These are phyloP conservation scores for Chalciporus piperatus DNA, from an alignment of 768 basidiomycete species.

Conservation along the genomic window DNA sequence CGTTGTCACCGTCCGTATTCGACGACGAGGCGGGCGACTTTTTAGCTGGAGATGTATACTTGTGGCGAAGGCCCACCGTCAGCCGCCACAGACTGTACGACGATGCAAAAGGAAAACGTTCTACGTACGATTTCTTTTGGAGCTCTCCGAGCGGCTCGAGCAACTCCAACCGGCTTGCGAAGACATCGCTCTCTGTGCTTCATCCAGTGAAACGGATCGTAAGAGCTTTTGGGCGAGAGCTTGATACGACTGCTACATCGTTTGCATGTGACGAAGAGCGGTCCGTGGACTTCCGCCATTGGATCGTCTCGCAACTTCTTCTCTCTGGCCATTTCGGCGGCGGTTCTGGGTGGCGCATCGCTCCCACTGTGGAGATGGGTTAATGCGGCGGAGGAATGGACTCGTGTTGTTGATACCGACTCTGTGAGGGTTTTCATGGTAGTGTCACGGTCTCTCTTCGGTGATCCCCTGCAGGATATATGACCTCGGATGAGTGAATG, in stretches of 20 bases:
- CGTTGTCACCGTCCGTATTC: constrained; percentile 30
- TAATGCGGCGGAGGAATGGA: constrained; percentile 2
- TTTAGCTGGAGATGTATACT: constrained; percentile 18
- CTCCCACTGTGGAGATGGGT: constrained; percentile 18
- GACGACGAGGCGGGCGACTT: constrained; percentile 28
- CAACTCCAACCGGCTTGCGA: constrained; percentile 37
- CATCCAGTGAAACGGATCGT: constrained; percentile 65
- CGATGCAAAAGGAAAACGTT: background rate
- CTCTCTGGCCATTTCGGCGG: constrained; percentile 49
- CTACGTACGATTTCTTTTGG: constrained; percentile 25
- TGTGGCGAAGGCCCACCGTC: background rate
- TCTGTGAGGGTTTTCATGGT: constrained; percentile 20
- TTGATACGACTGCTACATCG: constrained; percentile 58
- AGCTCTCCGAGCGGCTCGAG: constrained; percentile 13
- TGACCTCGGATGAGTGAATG: constrained; percentile 18
- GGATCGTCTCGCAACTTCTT: constrained; percentile 51
- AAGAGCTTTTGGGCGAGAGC: constrained; percentile 64
- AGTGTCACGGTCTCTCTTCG: constrained; percentile 14
- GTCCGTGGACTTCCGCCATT: constrained; percentile 49
- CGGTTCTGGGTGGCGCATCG: constrained; percentile 32
- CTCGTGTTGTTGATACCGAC: constrained; percentile 16
- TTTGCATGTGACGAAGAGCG: constrained; percentile 51
- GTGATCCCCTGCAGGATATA: constrained; percentile 26
- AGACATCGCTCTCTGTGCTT: constrained; percentile 62
- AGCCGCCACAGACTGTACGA: background rate